These are phyloP conservation scores for Penicillium psychrofluorescens DNA, from an alignment of 495 filamentous ascomycete species.

Conservation along the genomic window DNA sequence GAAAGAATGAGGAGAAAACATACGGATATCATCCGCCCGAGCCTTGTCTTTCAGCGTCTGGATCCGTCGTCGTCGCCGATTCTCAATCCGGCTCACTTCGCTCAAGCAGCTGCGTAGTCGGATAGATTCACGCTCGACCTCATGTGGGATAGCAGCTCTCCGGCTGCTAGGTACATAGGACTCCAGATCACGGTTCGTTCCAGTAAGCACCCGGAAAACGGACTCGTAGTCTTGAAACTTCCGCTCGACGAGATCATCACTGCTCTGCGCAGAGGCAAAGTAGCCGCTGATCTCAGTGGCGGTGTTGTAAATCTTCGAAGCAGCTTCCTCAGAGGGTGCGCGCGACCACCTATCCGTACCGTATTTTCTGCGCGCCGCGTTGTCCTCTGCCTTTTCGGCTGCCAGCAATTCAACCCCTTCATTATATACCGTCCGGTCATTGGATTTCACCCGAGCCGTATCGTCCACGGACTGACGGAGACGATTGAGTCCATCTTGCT, in stretches of 20 bases:
- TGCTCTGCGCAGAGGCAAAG: constrained; percentile 75
- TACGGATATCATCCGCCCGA: constrained; percentile 83
- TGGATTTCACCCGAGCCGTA: constrained; percentile 74
- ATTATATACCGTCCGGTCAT: constrained; percentile 65
- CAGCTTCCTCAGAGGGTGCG: constrained; percentile 59
- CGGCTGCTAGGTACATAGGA: constrained; percentile 85
- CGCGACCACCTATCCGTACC: constrained; percentile 85
- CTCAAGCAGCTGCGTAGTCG: constrained; percentile 70
- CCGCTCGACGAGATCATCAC: constrained; percentile 69
- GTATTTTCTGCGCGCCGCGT: constrained; percentile 64
- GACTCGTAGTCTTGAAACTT: constrained; percentile 73
- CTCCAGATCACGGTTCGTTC: constrained; percentile 71
- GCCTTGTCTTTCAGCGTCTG: constrained; percentile 70
- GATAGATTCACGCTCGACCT: constrained; percentile 69
- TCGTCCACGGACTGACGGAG: constrained; percentile 74
- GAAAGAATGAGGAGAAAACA: constrained; percentile 9
- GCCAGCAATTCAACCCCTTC: constrained; percentile 73
- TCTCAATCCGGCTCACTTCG: constrained; percentile 76
- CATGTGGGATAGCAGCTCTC: constrained; percentile 66
- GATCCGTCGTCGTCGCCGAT: constrained; percentile 64
- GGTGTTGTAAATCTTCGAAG: constrained; percentile 66
- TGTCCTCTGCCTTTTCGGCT: constrained; percentile 78
- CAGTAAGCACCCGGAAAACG: constrained; percentile 65
- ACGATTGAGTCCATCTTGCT: constrained; percentile 74
- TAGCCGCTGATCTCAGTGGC: constrained; percentile 78